phyloP scores from a whole-genome alignment of 352 stramenopile species.

The Pythium volutum region DNA sequence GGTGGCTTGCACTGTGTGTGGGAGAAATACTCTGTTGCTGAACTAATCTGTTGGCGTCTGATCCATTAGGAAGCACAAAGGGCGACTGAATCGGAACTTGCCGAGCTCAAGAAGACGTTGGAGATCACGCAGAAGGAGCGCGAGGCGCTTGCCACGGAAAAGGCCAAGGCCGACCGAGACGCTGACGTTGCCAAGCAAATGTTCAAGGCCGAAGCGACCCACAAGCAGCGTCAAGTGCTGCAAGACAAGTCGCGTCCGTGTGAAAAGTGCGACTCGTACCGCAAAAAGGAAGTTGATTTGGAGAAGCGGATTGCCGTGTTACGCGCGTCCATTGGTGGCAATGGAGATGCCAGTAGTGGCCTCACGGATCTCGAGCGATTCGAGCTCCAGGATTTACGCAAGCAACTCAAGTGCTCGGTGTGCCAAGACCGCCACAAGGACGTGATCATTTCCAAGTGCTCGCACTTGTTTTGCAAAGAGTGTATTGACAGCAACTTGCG shows the following conservation, averaged over 20 bases:
- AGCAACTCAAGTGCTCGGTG: constrained; percentile 82
- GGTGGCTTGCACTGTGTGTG: neutral
- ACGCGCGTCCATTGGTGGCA: constrained; percentile 20
- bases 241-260: constrained; percentile 57
- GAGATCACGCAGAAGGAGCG: constrained; percentile 53
- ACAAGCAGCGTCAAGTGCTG: constrained; percentile 50
- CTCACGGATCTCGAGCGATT: constrained; percentile 74
- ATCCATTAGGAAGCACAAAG: constrained; percentile 48
- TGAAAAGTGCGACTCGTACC: constrained; percentile 49
- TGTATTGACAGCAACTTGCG: constrained; percentile 88
- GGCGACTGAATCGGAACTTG: constrained; percentile 55
- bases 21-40: neutral
- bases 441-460: constrained; percentile 88
- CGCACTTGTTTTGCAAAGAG: constrained; percentile 88
- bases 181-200: constrained; percentile 65
- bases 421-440: constrained; percentile 84
- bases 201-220: constrained; percentile 46
- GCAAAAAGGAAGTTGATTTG: constrained; percentile 49
- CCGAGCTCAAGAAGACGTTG: constrained; percentile 65
- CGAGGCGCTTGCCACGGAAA: constrained; percentile 49
- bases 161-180: constrained; percentile 52
- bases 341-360: constrained; percentile 18
- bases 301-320: constrained; percentile 41
- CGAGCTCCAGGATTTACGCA: constrained; percentile 79
- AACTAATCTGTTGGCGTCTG: neutral